A percentile compares a stretch with the other conserved stretches of the same genome.
Conservation (phyloP, 345 rosid species). For the Lepidium didymum region DNA sequence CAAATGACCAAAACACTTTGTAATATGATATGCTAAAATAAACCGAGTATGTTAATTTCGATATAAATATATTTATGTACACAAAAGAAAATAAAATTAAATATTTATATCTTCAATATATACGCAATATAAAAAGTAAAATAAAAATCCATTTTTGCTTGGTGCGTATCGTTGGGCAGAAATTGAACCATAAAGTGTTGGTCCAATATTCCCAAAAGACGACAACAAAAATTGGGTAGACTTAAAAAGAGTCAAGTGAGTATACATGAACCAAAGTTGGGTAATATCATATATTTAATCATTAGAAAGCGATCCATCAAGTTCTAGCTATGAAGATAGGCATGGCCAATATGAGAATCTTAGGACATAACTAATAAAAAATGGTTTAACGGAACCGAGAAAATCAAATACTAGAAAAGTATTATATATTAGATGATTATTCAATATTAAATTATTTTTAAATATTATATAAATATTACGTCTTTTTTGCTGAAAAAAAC, state of each 20-base stretch:
- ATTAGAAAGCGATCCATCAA: slow-evolving; percentile 2
- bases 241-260: neutral
- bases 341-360: neutral
- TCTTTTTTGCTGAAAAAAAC: neutral
- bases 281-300: slow-evolving; percentile 1
- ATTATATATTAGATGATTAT: too few relatives aligned
- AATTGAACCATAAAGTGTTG: neutral
- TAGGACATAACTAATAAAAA: neutral
- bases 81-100: neutral
- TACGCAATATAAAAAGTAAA: neutral
- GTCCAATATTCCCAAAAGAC: slow-evolving; percentile 2
- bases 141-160: neutral
- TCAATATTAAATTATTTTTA: too few relatives aligned
- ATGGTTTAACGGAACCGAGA: neutral
- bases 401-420: neutral
- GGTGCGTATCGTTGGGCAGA: slow-evolving; percentile 9
- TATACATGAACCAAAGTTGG: neutral
- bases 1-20: neutral
- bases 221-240: neutral
- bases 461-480: too few relatives aligned
- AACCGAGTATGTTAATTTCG: neutral
- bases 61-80: neutral
- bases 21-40: neutral
- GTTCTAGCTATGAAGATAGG: neutral
- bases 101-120: neutral